Base-by-base conservation (phyloP, 1,139 yeast genomes). In the Williopsis jadinii region DNA sequence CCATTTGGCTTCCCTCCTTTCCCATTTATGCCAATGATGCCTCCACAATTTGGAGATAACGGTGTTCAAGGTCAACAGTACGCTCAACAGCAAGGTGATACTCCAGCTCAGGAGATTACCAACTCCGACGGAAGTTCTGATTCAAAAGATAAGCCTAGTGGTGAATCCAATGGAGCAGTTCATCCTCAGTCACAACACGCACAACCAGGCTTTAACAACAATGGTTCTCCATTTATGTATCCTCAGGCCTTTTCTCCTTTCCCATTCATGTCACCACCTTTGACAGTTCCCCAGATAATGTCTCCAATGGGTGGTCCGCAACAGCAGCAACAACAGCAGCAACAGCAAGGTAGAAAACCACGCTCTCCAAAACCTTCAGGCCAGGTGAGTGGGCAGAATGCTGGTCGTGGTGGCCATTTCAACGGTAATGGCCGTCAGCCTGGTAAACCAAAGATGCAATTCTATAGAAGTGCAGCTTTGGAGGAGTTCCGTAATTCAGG, bases 401-500 rank as follows among this genome's bases (percentile, higher is more conserved):
- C n/a, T 27, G 30, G 30, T 5, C 24, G 24, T 9, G 29, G 36
- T 27, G 36, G 36, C 9, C 11, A 28, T 28, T 32, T 32, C 28
- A 42, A 42, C 31, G 32, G 36, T 30, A 33, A 32, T 10, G 39
- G 32, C n/a, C 34, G 26, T 3, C 12, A 19, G 8, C 9, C 28
- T 9, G 29, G 29, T 8, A 46, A 44, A 31, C 19, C 52, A 15
- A 58, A 58, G 47, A 48, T 55, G 40, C 63, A 74, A 54, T 80
- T 80, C 42, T 77, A 80, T 49, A 70, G 95, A 49, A 82, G 92
- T 6, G 92, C 95, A 9, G 63, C 88, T 38, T 67, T 92, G 46
- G 97, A 92, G 61, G 95, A 87, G 55, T 86, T 92, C 47, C 77
- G 97, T 42, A 75, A 78, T 42, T 82, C 80, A 56, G 73, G 72